Percentiles rank a stretch among this genome's conserved stretches.
Evolutionary conservation across 2,329 filamentous ascomycete genomes (phyloP).

Genomic region (Aureobasidium vineae): DNA sequence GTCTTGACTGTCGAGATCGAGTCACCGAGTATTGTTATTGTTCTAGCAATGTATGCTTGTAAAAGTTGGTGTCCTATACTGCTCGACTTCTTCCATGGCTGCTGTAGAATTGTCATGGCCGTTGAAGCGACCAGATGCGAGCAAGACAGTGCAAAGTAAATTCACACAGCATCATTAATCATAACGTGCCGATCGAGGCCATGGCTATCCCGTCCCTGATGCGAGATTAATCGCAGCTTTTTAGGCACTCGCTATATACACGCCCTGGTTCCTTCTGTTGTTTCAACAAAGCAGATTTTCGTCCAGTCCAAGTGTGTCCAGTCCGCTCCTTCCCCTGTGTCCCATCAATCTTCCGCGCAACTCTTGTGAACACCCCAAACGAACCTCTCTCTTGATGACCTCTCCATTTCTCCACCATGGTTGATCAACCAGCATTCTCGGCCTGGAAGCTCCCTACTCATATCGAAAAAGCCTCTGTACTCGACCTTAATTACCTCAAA

Average conservation of each 20-base stretch:
- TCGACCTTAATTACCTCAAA: constrained; percentile 37
- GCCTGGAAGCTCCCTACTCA: background rate
- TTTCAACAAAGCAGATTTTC: background rate
- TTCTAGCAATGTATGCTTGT: background rate
- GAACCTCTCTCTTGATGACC: background rate
- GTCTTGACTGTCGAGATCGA: background rate
- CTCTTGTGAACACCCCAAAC: background rate
- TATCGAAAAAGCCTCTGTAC: background rate
- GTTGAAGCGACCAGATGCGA: background rate
- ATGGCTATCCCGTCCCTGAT: background rate
- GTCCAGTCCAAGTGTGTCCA: background rate
- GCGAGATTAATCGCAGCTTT: constrained; percentile 12
- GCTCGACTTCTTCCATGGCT: background rate
- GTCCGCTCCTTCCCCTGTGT: background rate
- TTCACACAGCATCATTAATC: constrained; percentile 3
- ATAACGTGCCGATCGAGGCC: constrained; percentile 11
- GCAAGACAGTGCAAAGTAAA: constrained; percentile 17
- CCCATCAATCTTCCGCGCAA: background rate
- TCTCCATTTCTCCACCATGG: background rate
- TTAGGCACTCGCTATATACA: constrained; percentile 16
- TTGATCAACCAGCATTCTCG: background rate
- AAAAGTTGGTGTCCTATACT: background rate
- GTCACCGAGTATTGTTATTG: background rate
- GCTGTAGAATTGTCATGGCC: background rate
- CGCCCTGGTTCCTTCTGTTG: background rate